phyloP scores from a whole-genome alignment of 108 stramenopile species.

The Nannochloropsis gaditana region DNA sequence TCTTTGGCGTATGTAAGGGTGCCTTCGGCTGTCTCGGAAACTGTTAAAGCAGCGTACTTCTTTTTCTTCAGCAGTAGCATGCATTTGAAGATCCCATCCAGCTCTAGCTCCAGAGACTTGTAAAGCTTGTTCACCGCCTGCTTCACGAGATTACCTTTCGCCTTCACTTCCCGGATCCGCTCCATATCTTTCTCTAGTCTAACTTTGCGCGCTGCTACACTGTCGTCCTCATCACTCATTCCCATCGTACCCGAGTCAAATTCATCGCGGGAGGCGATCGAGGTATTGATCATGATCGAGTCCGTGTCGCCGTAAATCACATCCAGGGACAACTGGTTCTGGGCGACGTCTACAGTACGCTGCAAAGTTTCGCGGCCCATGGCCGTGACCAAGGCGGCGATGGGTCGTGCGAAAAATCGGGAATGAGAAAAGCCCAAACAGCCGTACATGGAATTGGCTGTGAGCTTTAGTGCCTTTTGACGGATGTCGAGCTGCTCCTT shows the following conservation, averaged over 20 bases:
- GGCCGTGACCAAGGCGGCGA: conserved; percentile 94
- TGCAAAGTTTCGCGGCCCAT: conserved; percentile 97
- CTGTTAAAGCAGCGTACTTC: conserved; percentile 93
- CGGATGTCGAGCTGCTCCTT: conserved; percentile 84
- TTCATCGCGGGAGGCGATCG: conserved; percentile 54
- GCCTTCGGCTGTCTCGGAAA: conserved; percentile 66
- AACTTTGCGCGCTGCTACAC: neutral
- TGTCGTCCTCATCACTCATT: conserved; percentile 33
- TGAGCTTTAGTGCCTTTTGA: conserved; percentile 91
- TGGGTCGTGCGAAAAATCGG: conserved; percentile 94
- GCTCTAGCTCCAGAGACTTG: conserved; percentile 91
- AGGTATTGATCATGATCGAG: conserved; percentile 98
- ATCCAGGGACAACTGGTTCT: conserved; percentile 82
- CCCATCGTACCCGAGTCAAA: conserved; percentile 48
- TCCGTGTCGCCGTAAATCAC: conserved; percentile 99
- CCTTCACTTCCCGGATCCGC: neutral
- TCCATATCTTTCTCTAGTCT: neutral
- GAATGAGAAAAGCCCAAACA: conserved; percentile 94
- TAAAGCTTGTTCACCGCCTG: conserved; percentile 93
- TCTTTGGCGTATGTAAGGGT: conserved; percentile 53
- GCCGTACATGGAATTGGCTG: conserved; percentile 99
- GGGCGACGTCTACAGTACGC: conserved; percentile 85
- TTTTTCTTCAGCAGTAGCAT: conserved; percentile 99
- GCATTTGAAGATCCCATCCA: conserved; percentile 88
- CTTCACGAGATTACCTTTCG: conserved; percentile 81